Base-by-base conservation (phyloP, 768 basidiomycete species). In the Boletus bicolor region DNA sequence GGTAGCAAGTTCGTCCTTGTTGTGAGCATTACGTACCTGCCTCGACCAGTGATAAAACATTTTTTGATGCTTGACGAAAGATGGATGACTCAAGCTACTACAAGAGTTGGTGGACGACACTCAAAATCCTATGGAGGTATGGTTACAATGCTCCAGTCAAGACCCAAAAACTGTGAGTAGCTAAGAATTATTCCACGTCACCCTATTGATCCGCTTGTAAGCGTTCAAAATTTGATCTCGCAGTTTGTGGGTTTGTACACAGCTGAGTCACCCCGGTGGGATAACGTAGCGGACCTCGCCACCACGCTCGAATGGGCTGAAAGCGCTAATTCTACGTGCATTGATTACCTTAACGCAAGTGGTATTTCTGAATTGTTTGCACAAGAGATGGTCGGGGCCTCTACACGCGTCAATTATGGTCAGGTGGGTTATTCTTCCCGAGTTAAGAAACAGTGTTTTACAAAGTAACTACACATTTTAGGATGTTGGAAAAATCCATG, bases 371-470 rank as follows among this genome's bases (percentile, higher is more conserved):
- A 76, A 39, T 74, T 74, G 45, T 96, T 85, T 73, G 75, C 82
- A 5, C 73, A 73, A 28, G 94, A 98, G 72, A 72, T 95, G 44
- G 77, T 93, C 34, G 91, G 92, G 51, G 88, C 83, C 4, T 83
- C 86, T 2, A 89, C 90, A 8, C 79, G 92, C 38, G 89, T 91
- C 39, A 94, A 93, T 68, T 93, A 93, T 64, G 87, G 86, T 48
- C 87, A 89, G 76, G 86, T 86, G 19, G 70, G 51, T 32, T 49
- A 38, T 38, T 28, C 12, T 37, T 54, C 19, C 35, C 2, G 14
- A 30, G 21, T 7, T 42, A 24, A 37, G 26, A 60, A 36, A 46
- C 3, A 14, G 15, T 36, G 21, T 35, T 47, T 37, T 30, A 42
- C 47, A 50, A 30, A 51, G 37, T 41, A 43, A 34, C 8, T 34